These are phyloP conservation scores for Camelina sativa DNA, from an alignment of 345 rosid species.

Conservation along the genomic window DNA sequence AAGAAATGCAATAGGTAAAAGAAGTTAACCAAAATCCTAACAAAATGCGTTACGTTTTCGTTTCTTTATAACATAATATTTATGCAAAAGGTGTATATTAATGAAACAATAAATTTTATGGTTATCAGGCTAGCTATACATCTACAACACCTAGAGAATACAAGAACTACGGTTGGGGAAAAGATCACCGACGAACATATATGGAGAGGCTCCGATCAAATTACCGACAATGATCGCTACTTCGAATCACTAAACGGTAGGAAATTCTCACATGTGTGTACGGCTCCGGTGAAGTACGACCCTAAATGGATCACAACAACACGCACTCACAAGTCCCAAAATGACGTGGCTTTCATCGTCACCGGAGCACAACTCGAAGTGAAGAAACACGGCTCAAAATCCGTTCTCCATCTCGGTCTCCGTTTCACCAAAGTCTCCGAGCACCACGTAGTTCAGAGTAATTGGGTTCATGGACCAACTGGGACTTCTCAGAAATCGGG, in stretches of 20 bases:
- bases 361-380: conserved; percentile 90
- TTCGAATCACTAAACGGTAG: conserved; percentile 64
- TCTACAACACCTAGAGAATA: conserved; percentile 67
- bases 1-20: conserved; percentile 84
- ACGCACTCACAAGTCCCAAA: conserved; percentile 11
- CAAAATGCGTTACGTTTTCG: not conserved
- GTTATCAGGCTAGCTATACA: conserved; percentile 71
- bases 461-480: conserved; percentile 60
- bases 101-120: conserved; percentile 1
- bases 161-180: conserved; percentile 57
- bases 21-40: not conserved
- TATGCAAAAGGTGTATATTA: not conserved
- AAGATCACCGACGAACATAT: conserved; percentile 54
- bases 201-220: conserved; percentile 79
- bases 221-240: conserved; percentile 44
- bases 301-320: conserved; percentile 51
- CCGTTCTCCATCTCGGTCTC: conserved; percentile 78
- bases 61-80: not conserved
- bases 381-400: conserved; percentile 64
- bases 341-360: conserved; percentile 66
- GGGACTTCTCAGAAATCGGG: conserved; percentile 69
- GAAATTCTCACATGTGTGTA: conserved; percentile 72
- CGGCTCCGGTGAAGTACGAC: conserved; percentile 71
- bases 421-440: conserved; percentile 63
- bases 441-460: conserved; percentile 51